Evolutionary conservation across 176 grass and related monocot genomes (phyloP), one percentile per base, ranked within the genome.

Genomic region (Cocos nucifera): DNA sequence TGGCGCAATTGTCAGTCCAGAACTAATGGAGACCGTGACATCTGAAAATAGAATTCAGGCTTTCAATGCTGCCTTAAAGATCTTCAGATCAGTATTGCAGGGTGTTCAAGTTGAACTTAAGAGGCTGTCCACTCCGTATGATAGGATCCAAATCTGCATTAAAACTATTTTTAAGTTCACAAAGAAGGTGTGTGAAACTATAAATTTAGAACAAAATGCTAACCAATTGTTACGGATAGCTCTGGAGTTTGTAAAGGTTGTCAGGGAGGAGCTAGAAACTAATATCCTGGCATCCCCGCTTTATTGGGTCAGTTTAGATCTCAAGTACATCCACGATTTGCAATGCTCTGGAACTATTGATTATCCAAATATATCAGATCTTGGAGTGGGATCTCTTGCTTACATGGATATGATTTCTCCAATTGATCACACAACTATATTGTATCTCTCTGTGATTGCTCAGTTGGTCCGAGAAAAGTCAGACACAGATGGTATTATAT

Each of bases 21-120:
- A 72, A 32, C 51, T 81, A 57, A 72, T 73, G 39, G 64, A 74
- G 59, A 64, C 62, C 54, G 75, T 71, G 78, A 63, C 58, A 72
- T 59, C 14, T 72, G 79, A 87, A 63, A 70, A 44, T 49, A 30
- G 35, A 53, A 51, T 54, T 64, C 51, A 32, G 72, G 8, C 75
- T 19, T 59, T 86, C 73, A 63, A 81, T 69, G 62, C 77, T 54
- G 65, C 74, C 21, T 81, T 65, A 71, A 79, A 69, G 26, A 70
- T 89, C 61, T 86, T 86, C 30, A 76, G 73, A 69, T 81, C 74
- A 59, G 65, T 95, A 76, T 49, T 95, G 20, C 19, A 79, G 78
- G 86, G 82, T 65, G 22, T 89, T 76, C 44, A 17, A 62, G 53
- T 70, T 49, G 74, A 95, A 68, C 48, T 75, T 22, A 77, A 67